A percentile compares a stretch with the other conserved stretches of the same genome.
Evolutionary conservation across 1,139 yeast species (phyloP).

Genomic region (Lodderomyces theae): DNA sequence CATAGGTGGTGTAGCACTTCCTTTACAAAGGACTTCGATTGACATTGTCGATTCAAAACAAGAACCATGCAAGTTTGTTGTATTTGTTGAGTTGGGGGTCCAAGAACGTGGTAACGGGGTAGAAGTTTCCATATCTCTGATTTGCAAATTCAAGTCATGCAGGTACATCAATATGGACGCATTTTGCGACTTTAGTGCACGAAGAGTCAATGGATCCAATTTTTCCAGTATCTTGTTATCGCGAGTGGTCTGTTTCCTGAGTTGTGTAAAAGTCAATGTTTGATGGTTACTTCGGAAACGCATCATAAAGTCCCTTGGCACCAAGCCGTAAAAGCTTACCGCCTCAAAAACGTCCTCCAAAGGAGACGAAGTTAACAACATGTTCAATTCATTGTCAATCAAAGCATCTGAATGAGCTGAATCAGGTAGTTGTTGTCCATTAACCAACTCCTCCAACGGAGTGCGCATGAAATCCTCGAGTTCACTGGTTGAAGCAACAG

Average conservation of each 20-base stretch:
- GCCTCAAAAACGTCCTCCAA: slow-evolving; percentile 19
- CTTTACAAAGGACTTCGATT: slow-evolving; percentile 19
- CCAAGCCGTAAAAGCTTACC: slow-evolving; percentile 8
- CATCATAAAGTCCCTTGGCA: slow-evolving; percentile 14
- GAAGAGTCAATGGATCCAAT: not conserved
- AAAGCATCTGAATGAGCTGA: slow-evolving; percentile 20
- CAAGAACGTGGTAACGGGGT: slow-evolving; percentile 17
- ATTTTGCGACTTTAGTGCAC: slow-evolving; percentile 5
- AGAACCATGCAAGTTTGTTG: slow-evolving; percentile 25
- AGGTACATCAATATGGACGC: slow-evolving; percentile 14
- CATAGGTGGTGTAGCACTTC: slow-evolving; percentile 15
- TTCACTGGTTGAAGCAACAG: slow-evolving; percentile 13
- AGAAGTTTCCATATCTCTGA: slow-evolving; percentile 11
- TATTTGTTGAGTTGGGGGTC: slow-evolving; percentile 7
- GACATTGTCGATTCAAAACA: slow-evolving; percentile 30
- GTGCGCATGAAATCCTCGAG: slow-evolving; percentile 23
- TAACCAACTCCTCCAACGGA: slow-evolving; percentile 25
- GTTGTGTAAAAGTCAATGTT: slow-evolving; percentile 4
- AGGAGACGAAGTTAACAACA: slow-evolving; percentile 26
- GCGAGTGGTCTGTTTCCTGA: not conserved
- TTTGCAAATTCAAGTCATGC: slow-evolving; percentile 15
- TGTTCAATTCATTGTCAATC: slow-evolving; percentile 28
- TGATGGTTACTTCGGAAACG: slow-evolving; percentile 9
- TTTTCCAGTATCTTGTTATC: not conserved
- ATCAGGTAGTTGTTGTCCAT: slow-evolving; percentile 13